Conservation (phyloP, 202 grass and related monocot species). For the Setaria italica region DNA sequence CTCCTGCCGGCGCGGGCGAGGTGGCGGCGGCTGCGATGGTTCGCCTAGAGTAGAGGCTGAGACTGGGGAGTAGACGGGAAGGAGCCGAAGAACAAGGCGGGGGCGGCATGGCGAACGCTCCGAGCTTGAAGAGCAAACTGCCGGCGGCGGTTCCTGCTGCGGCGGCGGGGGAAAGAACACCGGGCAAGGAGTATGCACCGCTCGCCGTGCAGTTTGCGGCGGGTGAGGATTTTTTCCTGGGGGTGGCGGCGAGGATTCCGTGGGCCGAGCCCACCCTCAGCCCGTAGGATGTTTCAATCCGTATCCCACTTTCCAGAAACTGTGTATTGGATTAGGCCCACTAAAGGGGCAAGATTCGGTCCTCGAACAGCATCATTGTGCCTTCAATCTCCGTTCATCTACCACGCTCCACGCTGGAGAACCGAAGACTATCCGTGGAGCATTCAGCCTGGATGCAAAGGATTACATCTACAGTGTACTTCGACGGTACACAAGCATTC, state of each 20-base stretch:
- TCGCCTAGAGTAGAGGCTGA: conserved; percentile 30
- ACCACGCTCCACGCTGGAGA: too few relatives aligned
- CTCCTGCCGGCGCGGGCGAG: not conserved
- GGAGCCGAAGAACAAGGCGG: conserved; percentile 15
- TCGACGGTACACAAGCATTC: not conserved
- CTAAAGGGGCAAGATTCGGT: not conserved
- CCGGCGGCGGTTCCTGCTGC: not conserved
- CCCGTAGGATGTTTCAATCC: not conserved
- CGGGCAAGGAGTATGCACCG: too few relatives aligned
- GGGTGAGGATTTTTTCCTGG: too few relatives aligned
- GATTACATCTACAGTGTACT: not conserved
- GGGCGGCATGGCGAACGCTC: conserved; percentile 29
- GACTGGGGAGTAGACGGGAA: conserved; percentile 22
- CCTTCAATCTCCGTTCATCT: too few relatives aligned
- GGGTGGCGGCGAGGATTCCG: not conserved
- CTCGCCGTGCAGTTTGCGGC: not conserved
- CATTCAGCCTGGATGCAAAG: not conserved
- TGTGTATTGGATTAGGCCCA: not conserved
- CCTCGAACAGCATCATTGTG: too few relatives aligned
- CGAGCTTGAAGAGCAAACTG: conserved; percentile 6
- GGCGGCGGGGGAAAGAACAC: not conserved
- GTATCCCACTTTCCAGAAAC: not conserved
- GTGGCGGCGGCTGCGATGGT: not conserved
- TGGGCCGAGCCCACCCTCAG: not conserved
- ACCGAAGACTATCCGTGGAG: not conserved